Evolutionary conservation across 148 eudicot species (phyloP).

Genomic region (Polygonum aviculare): DNA sequence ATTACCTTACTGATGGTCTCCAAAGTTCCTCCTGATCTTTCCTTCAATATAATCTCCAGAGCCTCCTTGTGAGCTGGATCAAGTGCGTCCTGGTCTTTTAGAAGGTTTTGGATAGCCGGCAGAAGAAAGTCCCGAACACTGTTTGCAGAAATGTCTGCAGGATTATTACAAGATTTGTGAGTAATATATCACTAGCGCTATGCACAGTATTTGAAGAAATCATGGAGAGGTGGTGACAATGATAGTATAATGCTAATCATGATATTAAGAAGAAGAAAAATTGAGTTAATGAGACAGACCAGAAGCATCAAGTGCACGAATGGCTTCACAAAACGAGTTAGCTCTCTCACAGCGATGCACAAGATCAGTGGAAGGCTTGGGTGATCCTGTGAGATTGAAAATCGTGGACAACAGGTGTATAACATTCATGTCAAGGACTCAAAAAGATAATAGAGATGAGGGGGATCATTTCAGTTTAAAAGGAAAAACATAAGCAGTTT

Average conservation of each 20-base stretch:
- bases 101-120: constrained; percentile 77
- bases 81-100: constrained; percentile 80
- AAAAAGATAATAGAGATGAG: neutral
- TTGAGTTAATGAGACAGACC: constrained; percentile 32
- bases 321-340: constrained; percentile 88
- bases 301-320: constrained; percentile 98
- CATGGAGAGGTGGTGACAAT: neutral
- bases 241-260: neutral
- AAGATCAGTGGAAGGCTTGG: constrained; percentile 54
- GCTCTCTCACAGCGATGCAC: constrained; percentile 87
- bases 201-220: neutral
- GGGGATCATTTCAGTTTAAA: neutral
- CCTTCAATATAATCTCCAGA: constrained; percentile 76
- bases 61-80: constrained; percentile 99
- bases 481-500: neutral
- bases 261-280: neutral
- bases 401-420: constrained; percentile 92
- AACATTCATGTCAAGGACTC: constrained; percentile 42
- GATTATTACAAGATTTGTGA: neutral
- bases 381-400: constrained; percentile 58
- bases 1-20: constrained; percentile 84
- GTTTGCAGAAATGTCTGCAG: constrained; percentile 64
- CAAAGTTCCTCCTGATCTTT: constrained; percentile 83
- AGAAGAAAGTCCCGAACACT: constrained; percentile 74
- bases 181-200: neutral